Conservation (phyloP, 1,139 yeast species). For the Fermentozyma sake region DNA sequence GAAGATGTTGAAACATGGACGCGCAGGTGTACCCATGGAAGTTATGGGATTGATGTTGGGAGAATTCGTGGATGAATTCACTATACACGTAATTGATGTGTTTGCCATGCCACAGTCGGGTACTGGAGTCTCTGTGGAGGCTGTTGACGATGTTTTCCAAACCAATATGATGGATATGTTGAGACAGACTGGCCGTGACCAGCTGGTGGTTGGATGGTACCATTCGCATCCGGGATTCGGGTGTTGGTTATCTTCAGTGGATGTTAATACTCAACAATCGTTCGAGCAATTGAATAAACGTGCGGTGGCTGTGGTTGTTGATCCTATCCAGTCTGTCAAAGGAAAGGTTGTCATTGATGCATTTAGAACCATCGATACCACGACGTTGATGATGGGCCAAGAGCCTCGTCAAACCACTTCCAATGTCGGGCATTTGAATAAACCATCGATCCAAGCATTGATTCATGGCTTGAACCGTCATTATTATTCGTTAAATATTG, state of each 20-base stretch:
- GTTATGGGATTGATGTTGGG: slow-evolving; percentile 99
- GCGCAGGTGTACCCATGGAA: slow-evolving; percentile 99
- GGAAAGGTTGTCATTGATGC: slow-evolving; percentile 99
- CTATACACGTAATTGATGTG: slow-evolving; percentile 95
- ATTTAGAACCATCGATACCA: slow-evolving; percentile 86
- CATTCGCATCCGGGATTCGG: slow-evolving; percentile 99
- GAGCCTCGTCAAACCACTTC: slow-evolving; percentile 98
- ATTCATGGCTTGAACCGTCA: slow-evolving; percentile 97
- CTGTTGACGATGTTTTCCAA: slow-evolving; percentile 98
- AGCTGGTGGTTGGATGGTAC: slow-evolving; percentile 99
- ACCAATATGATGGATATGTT: slow-evolving; percentile 99
- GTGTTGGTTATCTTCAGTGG: slow-evolving; percentile 98
- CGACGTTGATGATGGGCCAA: slow-evolving; percentile 89
- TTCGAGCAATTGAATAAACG: slow-evolving; percentile 93
- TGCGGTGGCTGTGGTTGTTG: slow-evolving; percentile 97
- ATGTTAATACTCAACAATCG: slow-evolving; percentile 95
- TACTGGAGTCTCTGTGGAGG: slow-evolving; percentile 98
- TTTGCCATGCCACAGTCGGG: slow-evolving; percentile 99
- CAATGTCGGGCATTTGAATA: slow-evolving; percentile 90
- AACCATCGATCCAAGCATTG: slow-evolving; percentile 96
- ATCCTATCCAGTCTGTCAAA: slow-evolving; percentile 96
- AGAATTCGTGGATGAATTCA: slow-evolving; percentile 95
- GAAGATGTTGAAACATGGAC: slow-evolving; percentile 95
- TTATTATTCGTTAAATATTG: slow-evolving; percentile 91
- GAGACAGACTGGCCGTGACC: slow-evolving; percentile 96